A percentile compares a stretch with the other conserved stretches of the same genome.
phyloP scores from a whole-genome alignment of 345 rosid genomes.

The Eucalyptus leucophloia region DNA sequence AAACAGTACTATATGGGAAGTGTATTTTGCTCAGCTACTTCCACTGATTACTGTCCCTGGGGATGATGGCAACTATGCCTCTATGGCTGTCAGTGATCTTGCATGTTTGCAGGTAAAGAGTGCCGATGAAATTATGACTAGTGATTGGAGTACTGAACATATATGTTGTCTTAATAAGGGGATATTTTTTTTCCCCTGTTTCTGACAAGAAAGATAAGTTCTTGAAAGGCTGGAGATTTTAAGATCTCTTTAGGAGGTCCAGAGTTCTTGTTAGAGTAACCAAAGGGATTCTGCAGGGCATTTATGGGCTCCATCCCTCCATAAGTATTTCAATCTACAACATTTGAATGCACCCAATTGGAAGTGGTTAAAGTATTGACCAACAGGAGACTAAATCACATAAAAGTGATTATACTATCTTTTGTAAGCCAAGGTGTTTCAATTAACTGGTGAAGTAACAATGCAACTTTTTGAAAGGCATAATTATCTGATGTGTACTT shows the following conservation, averaged over 20 bases:
- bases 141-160: not conserved
- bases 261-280: not conserved
- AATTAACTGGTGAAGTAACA: not conserved
- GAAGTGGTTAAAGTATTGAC: not conserved
- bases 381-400: not conserved
- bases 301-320: not conserved
- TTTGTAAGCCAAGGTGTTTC: not conserved
- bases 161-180: not conserved
- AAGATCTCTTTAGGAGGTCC: not conserved
- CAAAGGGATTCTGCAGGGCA: not conserved
- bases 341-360: not conserved
- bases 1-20: constrained; percentile 52
- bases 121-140: not conserved
- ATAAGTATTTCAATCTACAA: not conserved
- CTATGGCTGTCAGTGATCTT: constrained; percentile 57
- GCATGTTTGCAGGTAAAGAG: constrained; percentile 59
- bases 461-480: not conserved
- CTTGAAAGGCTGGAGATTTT: not conserved
- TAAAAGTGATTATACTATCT: not conserved
- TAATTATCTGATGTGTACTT: not conserved
- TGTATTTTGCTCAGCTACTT: constrained; percentile 55
- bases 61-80: constrained; percentile 80
- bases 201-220: not conserved
- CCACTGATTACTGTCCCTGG: constrained; percentile 55
- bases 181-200: not conserved